Conservation (phyloP, 257 asterid species). For the Hygrophila difformis region DNA sequence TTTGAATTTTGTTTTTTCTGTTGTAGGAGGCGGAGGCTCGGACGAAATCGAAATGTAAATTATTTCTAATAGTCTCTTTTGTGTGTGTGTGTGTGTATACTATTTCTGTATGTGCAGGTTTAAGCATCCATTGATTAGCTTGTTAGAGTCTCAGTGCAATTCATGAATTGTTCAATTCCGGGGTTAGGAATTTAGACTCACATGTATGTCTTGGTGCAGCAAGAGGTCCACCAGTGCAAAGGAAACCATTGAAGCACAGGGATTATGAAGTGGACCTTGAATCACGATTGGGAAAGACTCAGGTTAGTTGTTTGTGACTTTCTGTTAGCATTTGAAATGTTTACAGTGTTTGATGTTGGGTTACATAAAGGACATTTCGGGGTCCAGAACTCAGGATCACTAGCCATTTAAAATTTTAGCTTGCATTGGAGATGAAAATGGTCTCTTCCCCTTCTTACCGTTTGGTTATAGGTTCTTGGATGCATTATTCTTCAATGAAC, state of each 20-base stretch:
- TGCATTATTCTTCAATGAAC: background rate
- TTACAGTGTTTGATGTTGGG: background rate
- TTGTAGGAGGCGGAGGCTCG: slow-evolving; percentile 51
- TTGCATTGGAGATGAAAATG: slow-evolving; percentile 5
- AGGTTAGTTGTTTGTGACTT: slow-evolving; percentile 44
- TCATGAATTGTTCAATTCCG: too few relatives aligned
- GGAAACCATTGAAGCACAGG: slow-evolving; percentile 95
- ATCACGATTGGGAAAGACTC: slow-evolving; percentile 96
- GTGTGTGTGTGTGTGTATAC: slow-evolving; percentile 13
- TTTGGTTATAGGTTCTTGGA: background rate
- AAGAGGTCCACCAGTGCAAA: slow-evolving; percentile 80
- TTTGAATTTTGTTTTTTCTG: slow-evolving; percentile 8
- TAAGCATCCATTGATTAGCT: too few relatives aligned
- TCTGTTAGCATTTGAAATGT: too few relatives aligned
- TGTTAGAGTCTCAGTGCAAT: too few relatives aligned
- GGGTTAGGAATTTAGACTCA: background rate
- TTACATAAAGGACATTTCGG: background rate
- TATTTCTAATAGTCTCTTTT: slow-evolving; percentile 5
- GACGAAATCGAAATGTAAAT: slow-evolving; percentile 54
- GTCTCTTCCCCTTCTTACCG: background rate
- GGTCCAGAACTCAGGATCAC: too few relatives aligned
- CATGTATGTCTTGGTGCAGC: slow-evolving; percentile 44
- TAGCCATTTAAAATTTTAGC: background rate
- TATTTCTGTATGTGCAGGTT: too few relatives aligned
- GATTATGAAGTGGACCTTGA: slow-evolving; percentile 98